Percentiles rank a stretch among this genome's conserved stretches.
phyloP scores from a whole-genome alignment of 768 basidiomycete species.

The Steccherinum ochraceum region DNA sequence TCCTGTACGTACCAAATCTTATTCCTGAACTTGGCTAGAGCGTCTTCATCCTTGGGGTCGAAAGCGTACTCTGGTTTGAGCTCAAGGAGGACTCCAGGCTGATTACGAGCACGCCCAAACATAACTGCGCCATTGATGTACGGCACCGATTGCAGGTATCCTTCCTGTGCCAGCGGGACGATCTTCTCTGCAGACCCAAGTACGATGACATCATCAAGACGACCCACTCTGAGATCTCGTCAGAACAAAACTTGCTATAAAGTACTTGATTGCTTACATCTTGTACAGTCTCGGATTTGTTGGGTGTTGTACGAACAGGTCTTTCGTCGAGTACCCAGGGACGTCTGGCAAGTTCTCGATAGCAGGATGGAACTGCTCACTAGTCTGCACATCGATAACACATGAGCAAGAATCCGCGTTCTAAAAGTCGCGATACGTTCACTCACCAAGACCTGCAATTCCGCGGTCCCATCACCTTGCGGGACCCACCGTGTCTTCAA shows the following conservation, averaged over 20 bases:
- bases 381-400: constrained; percentile 10
- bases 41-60: constrained; percentile 18
- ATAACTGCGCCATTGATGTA: constrained; percentile 26
- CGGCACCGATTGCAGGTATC: constrained; percentile 24
- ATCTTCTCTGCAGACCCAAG: constrained; percentile 9
- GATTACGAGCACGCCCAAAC: constrained; percentile 31
- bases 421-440: not conserved
- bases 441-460: constrained; percentile 10
- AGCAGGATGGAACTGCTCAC: constrained; percentile 7
- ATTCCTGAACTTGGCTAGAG: constrained; percentile 20
- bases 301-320: constrained; percentile 11
- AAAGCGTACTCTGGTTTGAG: constrained; percentile 19
- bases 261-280: constrained; percentile 10
- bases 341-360: constrained; percentile 11
- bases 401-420: not conserved
- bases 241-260: too few species aligned
- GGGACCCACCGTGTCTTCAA: constrained; percentile 7
- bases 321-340: constrained; percentile 9
- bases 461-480: constrained; percentile 11
- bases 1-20: constrained; percentile 15
- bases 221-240: constrained; percentile 1
- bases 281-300: constrained; percentile 9
- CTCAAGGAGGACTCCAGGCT: constrained; percentile 33
- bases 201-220: constrained; percentile 6
- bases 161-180: constrained; percentile 22